Conservation (phyloP, 2,329 filamentous ascomycete genomes). For the Trichoderma afroharzianum region DNA sequence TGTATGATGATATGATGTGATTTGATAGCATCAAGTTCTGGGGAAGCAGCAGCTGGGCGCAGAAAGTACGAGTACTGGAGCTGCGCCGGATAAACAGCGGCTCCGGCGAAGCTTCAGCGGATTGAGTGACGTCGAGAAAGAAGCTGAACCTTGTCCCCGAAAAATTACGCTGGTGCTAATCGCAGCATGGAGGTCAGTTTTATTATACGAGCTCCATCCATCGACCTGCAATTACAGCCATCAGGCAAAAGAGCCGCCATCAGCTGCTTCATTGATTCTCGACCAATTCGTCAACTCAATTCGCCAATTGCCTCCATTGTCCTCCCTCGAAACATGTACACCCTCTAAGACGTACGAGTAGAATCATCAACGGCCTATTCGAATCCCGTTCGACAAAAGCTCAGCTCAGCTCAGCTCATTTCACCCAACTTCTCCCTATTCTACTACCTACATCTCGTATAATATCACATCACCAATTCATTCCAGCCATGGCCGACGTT, state of each 20-base stretch:
- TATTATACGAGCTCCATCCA: not conserved
- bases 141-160: not conserved
- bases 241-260: not conserved
- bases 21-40: not conserved
- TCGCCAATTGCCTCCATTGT: not conserved
- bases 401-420: not conserved
- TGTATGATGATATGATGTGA: not conserved
- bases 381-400: not conserved
- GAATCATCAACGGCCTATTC: not conserved
- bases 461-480: not conserved
- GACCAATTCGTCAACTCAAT: not conserved
- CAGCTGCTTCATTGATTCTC: not conserved
- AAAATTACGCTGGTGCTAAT: not conserved
- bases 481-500: constrained; percentile 65
- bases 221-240: not conserved
- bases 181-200: not conserved
- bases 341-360: not conserved
- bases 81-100: constrained; percentile 31
- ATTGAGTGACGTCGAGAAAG: not conserved
- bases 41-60: constrained; percentile 1
- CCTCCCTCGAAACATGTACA: not conserved
- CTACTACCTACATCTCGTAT: not conserved
- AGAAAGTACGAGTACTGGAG: not conserved
- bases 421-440: not conserved
- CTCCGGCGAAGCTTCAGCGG: constrained; percentile 19